These are phyloP conservation scores for Leptosphaerulina australis DNA, from an alignment of 2,329 filamentous ascomycete species.

Conservation along the genomic window DNA sequence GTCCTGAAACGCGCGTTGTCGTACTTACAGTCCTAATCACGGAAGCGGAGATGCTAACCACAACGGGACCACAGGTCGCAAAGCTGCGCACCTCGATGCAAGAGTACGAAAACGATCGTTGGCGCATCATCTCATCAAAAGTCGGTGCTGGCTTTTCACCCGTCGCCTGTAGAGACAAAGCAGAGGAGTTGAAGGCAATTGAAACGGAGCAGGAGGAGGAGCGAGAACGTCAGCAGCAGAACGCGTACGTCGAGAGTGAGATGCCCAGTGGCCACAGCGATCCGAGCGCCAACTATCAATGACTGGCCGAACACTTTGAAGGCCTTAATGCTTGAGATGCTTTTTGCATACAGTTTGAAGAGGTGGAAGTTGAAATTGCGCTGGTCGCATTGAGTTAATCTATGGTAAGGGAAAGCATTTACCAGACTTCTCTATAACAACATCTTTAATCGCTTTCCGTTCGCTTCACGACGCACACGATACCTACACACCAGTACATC, in stretches of 20 bases:
- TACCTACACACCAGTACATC: slow-evolving; percentile 11
- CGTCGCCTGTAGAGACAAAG: slow-evolving; percentile 82
- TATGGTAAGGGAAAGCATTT: slow-evolving; percentile 6
- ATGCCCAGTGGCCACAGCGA: slow-evolving; percentile 41
- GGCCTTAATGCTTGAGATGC: slow-evolving; percentile 15
- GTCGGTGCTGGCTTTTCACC: slow-evolving; percentile 90
- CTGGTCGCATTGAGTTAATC: slow-evolving; percentile 8
- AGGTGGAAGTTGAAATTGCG: slow-evolving; percentile 15
- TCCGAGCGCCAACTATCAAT: slow-evolving; percentile 41
- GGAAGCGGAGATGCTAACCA: slow-evolving; percentile 41
- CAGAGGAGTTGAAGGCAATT: slow-evolving; percentile 61
- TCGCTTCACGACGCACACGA: slow-evolving; percentile 18
- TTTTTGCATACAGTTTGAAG: neutral
- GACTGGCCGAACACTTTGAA: slow-evolving; percentile 41
- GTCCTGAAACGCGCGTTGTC: slow-evolving; percentile 46
- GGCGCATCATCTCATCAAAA: slow-evolving; percentile 89
- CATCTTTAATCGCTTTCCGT: slow-evolving; percentile 16
- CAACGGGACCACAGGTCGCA: slow-evolving; percentile 65
- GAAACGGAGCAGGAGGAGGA: slow-evolving; percentile 36
- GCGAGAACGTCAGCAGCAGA: slow-evolving; percentile 31
- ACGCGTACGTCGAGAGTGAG: slow-evolving; percentile 42
- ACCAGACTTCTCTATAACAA: slow-evolving; percentile 10
- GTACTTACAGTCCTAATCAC: slow-evolving; percentile 37
- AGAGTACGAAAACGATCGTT: slow-evolving; percentile 90
- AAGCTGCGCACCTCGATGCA: slow-evolving; percentile 77